Evolutionary conservation across 2,329 filamentous ascomycete genomes (phyloP), one percentile per base, ranked within the genome.

Genomic region (Ceratocystis cubensis): DNA sequence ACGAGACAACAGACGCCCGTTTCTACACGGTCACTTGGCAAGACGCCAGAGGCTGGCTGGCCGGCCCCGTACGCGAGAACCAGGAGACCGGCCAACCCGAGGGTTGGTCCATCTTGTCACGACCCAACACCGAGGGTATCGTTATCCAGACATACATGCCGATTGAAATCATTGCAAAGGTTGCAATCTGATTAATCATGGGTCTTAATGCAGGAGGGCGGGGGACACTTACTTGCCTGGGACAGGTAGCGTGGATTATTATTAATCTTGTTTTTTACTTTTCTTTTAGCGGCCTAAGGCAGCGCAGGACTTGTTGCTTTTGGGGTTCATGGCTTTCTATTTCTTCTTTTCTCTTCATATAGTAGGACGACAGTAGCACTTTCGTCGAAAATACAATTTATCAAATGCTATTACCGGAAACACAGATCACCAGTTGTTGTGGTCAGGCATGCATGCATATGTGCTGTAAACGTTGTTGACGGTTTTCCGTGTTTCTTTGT

Each of bases 101-200:
- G 0, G 65, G 61, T 1, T 68, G 67, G 67, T 33, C 62, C 30
- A 41, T 65, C 13, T 44, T 68, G 5, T 50, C 20, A 20, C 41
- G 41, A 1, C 48, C 64, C 17, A 53, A 48, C 44, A 59, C 57
- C 17, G 44, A 62, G 25, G 64, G 63, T 6, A 22, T 41, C 7
- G 50, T 45, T 13, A 6, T 30, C 1, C 25, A 63, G 1, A 63
- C 64, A 28, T 66, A 53, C 57, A 66, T 66, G 25, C 61, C 61
- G 7, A 45, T 68, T 10, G 30, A 61, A 13, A 46, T 68, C 22
- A 28, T 66, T 10, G 67, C 67, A 3, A 68, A 68, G 65, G 13
- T 66, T 22, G 57, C 66, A 41, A 41, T 41, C 10, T 41, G 37
- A 41, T 41, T 15, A 41, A 13, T 13, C 37, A 5, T 13, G 37